Percentiles rank a stretch among this genome's conserved stretches.
phyloP scores from a whole-genome alignment of 2,329 filamentous ascomycete species.

The Pezicula carpinea region DNA sequence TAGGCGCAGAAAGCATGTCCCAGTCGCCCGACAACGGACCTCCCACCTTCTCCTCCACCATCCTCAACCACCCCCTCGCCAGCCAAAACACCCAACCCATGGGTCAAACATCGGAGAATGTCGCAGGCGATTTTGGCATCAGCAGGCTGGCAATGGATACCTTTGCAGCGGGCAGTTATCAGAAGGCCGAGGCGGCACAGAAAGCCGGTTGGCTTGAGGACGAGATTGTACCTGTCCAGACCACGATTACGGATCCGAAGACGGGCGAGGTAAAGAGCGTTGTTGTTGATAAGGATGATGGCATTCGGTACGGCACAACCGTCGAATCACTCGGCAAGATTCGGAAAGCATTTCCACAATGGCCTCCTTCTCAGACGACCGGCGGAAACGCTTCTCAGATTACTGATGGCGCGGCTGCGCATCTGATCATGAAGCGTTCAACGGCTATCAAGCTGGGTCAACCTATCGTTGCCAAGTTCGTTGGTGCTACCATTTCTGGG shows the following conservation, averaged over 20 bases:
- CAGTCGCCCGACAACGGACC: conserved; percentile 75
- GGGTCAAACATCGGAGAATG: conserved; percentile 87
- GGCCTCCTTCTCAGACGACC: conserved; percentile 86
- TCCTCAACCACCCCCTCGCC: conserved; percentile 72
- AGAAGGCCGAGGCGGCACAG: conserved; percentile 82
- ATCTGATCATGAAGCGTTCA: conserved; percentile 88
- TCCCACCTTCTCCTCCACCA: conserved; percentile 78
- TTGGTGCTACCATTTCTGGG: conserved; percentile 76
- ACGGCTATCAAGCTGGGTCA: conserved; percentile 83
- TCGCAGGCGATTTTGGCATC: conserved; percentile 80
- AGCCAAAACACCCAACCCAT: conserved; percentile 96
- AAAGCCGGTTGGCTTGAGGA: conserved; percentile 80
- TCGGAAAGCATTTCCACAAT: conserved; percentile 80
- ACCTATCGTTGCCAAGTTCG: conserved; percentile 85
- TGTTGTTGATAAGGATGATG: conserved; percentile 78
- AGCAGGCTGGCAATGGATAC: conserved; percentile 70
- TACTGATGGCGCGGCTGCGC: conserved; percentile 91
- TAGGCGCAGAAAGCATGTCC: conserved; percentile 95
- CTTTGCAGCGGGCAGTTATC: conserved; percentile 84
- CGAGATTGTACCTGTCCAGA: conserved; percentile 81
- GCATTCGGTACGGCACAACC: conserved; percentile 78
- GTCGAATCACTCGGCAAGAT: conserved; percentile 86
- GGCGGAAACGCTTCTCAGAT: conserved; percentile 94
- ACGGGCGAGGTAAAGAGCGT: conserved; percentile 76
- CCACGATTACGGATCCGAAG: conserved; percentile 85